Base-by-base conservation (phyloP, 805 yeast genomes). In the Metschnikowia similis region DNA sequence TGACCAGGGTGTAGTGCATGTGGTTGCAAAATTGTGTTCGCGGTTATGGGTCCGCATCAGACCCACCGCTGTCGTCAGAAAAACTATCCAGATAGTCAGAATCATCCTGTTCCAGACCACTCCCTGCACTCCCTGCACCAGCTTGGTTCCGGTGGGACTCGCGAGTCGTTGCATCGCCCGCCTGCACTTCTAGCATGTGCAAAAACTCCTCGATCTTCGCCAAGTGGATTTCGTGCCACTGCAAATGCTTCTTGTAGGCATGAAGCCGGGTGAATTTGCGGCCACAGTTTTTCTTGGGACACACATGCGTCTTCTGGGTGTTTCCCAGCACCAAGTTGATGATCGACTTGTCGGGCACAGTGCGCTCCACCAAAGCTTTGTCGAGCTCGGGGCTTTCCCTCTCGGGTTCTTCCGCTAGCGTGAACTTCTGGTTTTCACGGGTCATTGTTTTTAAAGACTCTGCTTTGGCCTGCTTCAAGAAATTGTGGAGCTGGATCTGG, bases 181-280 rank as follows among this genome's bases (percentile, higher is more conserved):
- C 52, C 31, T 45, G 49, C 35, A 8, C 37, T 30, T 42, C 41
- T 6, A 47, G 17, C 31, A 36, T 39, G 14, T 21, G 28, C 32
- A 52, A 40, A 14, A 37, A 41, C 14, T 57, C 50, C 41, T 67
- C 70, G 3, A 71, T 62, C 50, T 63, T 67, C 39, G 55, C 48
- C 46, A 66, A 45, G 26, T 69, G 67, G 16, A 64, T 65, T 10
- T 27, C 52, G 59, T 45, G 63, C 56, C 38, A 48, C 52, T 36
- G 53, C 52, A 31, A 58, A 56, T 51, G 56, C 51, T 49, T 55
- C 21, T 47, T 48, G 43, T 46, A 53, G 5, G 57, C 52, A 38
- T 52, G 52, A 11, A 35, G 36, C 41, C 60, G 21, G 32, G 51
- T 48, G 13, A 45, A 56, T 31, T 34, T 48, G 28, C 47, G 47